Evolutionary conservation across 441 rosid genomes (phyloP).

Genomic region (Syzygium syzygioides): DNA sequence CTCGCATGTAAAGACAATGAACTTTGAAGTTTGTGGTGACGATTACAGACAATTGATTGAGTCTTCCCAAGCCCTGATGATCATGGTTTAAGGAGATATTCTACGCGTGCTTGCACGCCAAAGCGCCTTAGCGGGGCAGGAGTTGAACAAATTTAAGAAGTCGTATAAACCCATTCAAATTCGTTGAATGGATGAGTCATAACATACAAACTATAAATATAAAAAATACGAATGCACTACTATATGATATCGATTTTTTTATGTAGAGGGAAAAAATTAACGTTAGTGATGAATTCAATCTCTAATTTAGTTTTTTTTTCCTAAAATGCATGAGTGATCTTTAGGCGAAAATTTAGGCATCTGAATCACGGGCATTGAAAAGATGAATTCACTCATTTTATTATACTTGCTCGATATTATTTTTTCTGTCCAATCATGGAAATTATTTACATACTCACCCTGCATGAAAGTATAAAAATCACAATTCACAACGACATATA

Average conservation of each 20-base stretch:
- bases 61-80: background rate
- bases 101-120: background rate
- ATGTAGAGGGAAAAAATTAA: background rate
- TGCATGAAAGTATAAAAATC: background rate
- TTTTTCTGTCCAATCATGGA: background rate
- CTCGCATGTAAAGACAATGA: background rate
- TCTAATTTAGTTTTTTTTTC: too few species aligned
- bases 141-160: background rate
- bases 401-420: background rate
- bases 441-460: background rate
- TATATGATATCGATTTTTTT: too few species aligned
- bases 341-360: too few species aligned
- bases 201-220: background rate
- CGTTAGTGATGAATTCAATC: fast-evolving
- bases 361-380: background rate
- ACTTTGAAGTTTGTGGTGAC: too few species aligned
- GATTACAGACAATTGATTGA: background rate
- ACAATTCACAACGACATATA: background rate
- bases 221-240: background rate
- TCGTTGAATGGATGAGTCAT: background rate
- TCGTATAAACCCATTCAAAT: background rate
- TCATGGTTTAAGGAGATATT: background rate
- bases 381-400: background rate
- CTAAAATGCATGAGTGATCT: background rate
- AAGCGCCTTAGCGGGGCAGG: background rate